Evolutionary conservation across 768 basidiomycete species (phyloP), one percentile per base, ranked within the genome.

Genomic region (Clitopilus hobsonii): DNA sequence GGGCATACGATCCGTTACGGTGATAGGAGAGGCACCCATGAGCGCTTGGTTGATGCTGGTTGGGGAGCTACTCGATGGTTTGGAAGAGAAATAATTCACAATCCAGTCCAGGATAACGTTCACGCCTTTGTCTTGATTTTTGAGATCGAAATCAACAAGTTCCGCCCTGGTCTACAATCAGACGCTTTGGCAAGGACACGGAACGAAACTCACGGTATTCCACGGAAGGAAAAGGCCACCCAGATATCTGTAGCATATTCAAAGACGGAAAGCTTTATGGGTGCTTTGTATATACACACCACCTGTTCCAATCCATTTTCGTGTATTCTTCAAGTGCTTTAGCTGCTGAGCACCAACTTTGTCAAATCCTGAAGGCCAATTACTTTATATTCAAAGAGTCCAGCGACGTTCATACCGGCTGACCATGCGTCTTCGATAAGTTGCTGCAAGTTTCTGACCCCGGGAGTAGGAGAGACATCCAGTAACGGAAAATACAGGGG

Each of bases 371-470:
- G 45, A 0, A 6, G 54, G 51, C 41, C 49, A 53, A 14, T 27
- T 24, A 28, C 38, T 3, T 22, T 8, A 29, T 49, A 41, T 16
- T 16, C 13, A 30, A 38, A 38, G 25, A 23, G n/a, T 29, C 48
- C 23, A 22, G 26, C 29, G 49, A 22, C 24, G 13, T 25, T 11
- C 55, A 47, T 53, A 85, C 91, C 89, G 29, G 72, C 72, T 30
- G 73, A 69, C 94, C 94, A 97, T 2, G 93, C 93, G 54, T 78
- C 74, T 66, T 96, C 89, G 45, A 97, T 84, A 85, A 86, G 87
- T 6, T 56, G 63, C 62, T 96, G 94, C 27, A 95, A 64, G 61
- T 89, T 86, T 16, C 84, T 74, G 16, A 96, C 77, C 18, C 91
- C 76, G 1, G 93, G 94, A 1, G 79, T 69, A 8, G 71, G 69